phyloP scores from a whole-genome alignment of 116 monocot genomes.

The Trichopus zeylanicus region DNA sequence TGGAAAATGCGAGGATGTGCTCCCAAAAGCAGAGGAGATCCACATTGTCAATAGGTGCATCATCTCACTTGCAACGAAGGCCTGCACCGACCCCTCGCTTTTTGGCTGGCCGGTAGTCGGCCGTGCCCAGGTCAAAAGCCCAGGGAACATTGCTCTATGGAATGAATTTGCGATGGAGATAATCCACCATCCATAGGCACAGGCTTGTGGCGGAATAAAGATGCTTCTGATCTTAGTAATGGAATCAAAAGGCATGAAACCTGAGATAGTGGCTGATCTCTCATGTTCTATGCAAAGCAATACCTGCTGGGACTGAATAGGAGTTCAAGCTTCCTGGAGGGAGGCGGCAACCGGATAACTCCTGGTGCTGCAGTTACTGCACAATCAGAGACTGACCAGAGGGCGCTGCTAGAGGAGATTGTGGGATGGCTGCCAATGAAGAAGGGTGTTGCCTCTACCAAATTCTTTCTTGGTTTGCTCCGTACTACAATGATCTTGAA shows the following conservation, averaged over 20 bases:
- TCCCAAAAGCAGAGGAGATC: slow-evolving; percentile 50
- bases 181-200: slow-evolving; percentile 5
- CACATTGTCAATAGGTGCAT: slow-evolving; percentile 65
- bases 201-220: slow-evolving; percentile 69
- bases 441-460: slow-evolving; percentile 44
- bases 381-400: slow-evolving; percentile 38
- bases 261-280: slow-evolving; percentile 58
- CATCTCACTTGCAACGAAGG: slow-evolving; percentile 51
- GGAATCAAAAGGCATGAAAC: slow-evolving; percentile 47
- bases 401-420: slow-evolving; percentile 51
- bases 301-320: slow-evolving; percentile 41
- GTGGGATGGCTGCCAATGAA: slow-evolving; percentile 42
- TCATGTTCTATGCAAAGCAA: slow-evolving; percentile 46
- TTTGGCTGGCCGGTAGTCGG: slow-evolving; percentile 30
- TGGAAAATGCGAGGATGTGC: slow-evolving; percentile 50
- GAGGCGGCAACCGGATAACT: slow-evolving; percentile 8
- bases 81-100: slow-evolving; percentile 25
- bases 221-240: slow-evolving; percentile 39
- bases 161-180: slow-evolving; percentile 35
- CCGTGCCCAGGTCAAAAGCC: slow-evolving; percentile 1
- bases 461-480: slow-evolving; percentile 51
- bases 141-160: slow-evolving; percentile 27
- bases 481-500: slow-evolving; percentile 45
- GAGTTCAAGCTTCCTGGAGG: slow-evolving; percentile 24
- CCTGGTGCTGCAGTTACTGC: slow-evolving; percentile 8